These are phyloP conservation scores for Pseudonitzschia multistriata DNA, from an alignment of 108 stramenopile genomes.

Conservation along the genomic window DNA sequence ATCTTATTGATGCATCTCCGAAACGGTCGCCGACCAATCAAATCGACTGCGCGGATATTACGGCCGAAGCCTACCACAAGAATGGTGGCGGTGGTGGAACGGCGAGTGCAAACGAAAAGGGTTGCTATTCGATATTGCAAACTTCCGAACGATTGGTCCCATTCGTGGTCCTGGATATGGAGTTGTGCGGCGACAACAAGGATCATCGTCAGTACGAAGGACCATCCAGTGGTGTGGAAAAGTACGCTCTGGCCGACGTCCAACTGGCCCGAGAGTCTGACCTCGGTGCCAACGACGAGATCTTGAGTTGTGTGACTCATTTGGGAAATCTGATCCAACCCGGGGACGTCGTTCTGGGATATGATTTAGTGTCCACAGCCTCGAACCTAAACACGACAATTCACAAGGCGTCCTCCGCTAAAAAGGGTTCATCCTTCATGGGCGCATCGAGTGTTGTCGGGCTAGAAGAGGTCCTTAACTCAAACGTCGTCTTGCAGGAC, in stretches of 20 bases:
- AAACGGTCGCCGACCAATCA: conserved; percentile 30
- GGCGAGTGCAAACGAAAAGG: conserved; percentile 45
- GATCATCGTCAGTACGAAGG: conserved; percentile 35
- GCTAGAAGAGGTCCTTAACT: conserved; percentile 35
- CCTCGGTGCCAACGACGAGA: conserved; percentile 88
- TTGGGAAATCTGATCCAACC: conserved; percentile 88
- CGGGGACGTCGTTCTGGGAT: conserved; percentile 95
- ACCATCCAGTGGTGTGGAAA: conserved; percentile 36
- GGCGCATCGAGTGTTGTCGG: conserved; percentile 28
- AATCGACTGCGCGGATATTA: conserved; percentile 31
- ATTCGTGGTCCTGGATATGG: conserved; percentile 94
- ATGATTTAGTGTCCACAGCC: conserved; percentile 71
- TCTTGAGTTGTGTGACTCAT: conserved; percentile 86
- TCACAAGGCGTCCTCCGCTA: conserved; percentile 29
- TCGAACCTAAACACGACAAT: conserved; percentile 14
- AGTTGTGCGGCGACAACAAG: conserved; percentile 47
- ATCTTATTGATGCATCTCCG: conserved; percentile 74
- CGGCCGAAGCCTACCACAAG: conserved; percentile 62
- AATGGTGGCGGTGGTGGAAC: conserved; percentile 42
- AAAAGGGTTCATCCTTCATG: conserved; percentile 19
- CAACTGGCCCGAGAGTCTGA: conserved; percentile 90
- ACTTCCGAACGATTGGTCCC: conserved; percentile 65
- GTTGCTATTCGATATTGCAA: conserved; percentile 53
- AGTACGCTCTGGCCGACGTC: conserved; percentile 91
- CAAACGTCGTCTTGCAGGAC: conserved; percentile 84